Conservation (phyloP, 1,284 basidiomycete species). For the Sporisorium graminicola region DNA sequence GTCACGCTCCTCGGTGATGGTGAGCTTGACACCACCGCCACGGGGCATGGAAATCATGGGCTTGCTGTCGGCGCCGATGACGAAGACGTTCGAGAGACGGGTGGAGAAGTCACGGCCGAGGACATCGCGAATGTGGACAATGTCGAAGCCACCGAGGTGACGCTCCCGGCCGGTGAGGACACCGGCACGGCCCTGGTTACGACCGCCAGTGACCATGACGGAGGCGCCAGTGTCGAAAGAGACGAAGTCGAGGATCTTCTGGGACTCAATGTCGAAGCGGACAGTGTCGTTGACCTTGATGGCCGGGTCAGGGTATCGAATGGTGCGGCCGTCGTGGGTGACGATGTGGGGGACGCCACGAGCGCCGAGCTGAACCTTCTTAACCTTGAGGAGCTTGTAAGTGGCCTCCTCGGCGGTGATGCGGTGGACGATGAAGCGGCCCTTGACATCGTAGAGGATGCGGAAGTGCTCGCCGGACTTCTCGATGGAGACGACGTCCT, state of each 20-base stretch:
- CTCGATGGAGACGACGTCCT: constrained; percentile 97
- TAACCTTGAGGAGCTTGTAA: constrained; percentile 99
- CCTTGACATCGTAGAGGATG: constrained; percentile 97
- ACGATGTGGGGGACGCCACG: constrained; percentile 96
- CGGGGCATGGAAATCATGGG: constrained; percentile 97
- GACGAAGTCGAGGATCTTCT: constrained; percentile 93
- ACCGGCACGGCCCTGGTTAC: constrained; percentile 99
- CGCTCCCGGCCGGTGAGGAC: constrained; percentile 95
- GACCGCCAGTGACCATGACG: constrained; percentile 97
- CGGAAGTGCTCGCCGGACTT: constrained; percentile 99
- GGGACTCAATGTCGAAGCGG: constrained; percentile 94
- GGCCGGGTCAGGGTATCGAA: constrained; percentile 96
- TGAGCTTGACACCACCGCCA: constrained; percentile 95
- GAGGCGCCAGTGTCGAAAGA: constrained; percentile 98
- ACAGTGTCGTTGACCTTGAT: constrained; percentile 98
- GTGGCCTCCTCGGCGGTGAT: constrained; percentile 97
- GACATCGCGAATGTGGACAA: constrained; percentile 88
- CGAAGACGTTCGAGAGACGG: constrained; percentile 96
- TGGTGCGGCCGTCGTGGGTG: constrained; percentile 99
- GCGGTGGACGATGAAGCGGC: constrained; percentile 99
- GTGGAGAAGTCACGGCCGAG: constrained; percentile 81
- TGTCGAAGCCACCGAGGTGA: constrained; percentile 95
- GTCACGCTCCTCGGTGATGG: constrained; percentile 72
- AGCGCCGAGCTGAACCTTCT: constrained; percentile 88
- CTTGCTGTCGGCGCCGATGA: constrained; percentile 95